phyloP scores from a whole-genome alignment of 805 yeast species.

The Yamadazyma sp. region DNA sequence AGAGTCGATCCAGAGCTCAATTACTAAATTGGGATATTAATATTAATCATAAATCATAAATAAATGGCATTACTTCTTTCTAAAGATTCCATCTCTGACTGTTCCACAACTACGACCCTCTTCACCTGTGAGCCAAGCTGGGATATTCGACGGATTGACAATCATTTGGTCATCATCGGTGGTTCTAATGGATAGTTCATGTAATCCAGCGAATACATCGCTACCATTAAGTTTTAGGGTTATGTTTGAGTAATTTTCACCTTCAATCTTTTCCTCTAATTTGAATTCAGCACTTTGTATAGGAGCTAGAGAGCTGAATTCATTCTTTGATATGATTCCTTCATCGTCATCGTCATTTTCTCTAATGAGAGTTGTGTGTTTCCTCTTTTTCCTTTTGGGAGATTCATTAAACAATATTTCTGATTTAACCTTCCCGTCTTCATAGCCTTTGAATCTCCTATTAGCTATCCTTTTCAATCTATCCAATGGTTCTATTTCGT shows the following conservation, averaged over 20 bases:
- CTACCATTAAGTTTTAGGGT: constrained; percentile 51
- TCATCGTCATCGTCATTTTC: constrained; percentile 12
- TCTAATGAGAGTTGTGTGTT: constrained; percentile 15
- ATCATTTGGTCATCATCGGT: constrained; percentile 28
- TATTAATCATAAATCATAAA: constrained; percentile 1
- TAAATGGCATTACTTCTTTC: not conserved
- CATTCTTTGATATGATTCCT: constrained; percentile 16
- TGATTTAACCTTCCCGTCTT: constrained; percentile 31
- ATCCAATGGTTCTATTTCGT: constrained; percentile 6
- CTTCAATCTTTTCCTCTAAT: constrained; percentile 29
- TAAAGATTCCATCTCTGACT: constrained; percentile 17
- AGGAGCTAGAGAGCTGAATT: constrained; percentile 56
- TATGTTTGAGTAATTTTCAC: constrained; percentile 19
- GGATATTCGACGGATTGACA: constrained; percentile 54
- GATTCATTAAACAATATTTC: constrained; percentile 37
- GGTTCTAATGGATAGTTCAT: constrained; percentile 50
- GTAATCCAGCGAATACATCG: constrained; percentile 78
- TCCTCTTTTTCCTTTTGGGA: constrained; percentile 7
- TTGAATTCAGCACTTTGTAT: constrained; percentile 49
- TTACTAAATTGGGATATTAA: constrained; percentile 27
- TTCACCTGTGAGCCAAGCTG: constrained; percentile 80
- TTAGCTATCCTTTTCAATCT: constrained; percentile 43
- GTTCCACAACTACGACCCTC: constrained; percentile 54
- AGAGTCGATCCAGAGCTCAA: constrained; percentile 17
- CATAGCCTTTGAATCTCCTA: constrained; percentile 60